Conservation (phyloP, 345 rosid species). For the Syzygium oleosum region DNA sequence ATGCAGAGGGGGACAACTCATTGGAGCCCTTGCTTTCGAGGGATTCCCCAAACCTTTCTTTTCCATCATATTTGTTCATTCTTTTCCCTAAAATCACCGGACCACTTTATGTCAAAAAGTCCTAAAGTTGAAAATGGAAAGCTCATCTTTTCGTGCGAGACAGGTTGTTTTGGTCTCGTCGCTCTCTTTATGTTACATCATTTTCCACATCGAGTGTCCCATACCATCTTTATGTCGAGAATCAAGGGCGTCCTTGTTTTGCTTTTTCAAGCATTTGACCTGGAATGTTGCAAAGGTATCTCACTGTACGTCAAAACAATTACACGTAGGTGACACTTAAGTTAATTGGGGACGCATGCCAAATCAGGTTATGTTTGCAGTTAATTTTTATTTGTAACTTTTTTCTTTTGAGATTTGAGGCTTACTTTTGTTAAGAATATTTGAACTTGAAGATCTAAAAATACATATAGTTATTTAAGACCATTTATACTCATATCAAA, state of each 20-base stretch:
- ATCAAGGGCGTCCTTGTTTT: not conserved
- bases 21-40: not conserved
- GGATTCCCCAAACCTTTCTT: not conserved
- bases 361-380: not conserved
- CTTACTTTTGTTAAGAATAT: not conserved
- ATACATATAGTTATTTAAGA: not conserved
- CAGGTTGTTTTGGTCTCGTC: not conserved
- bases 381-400: not conserved
- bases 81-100: not conserved
- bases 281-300: not conserved
- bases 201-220: not conserved
- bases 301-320: not conserved
- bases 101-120: not conserved
- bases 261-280: not conserved
- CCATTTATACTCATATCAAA: not conserved
- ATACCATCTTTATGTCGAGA: not conserved
- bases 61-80: not conserved
- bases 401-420: not conserved
- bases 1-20: not conserved
- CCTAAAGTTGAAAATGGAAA: not conserved
- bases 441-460: not conserved
- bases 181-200: not conserved
- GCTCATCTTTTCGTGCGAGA: not conserved
- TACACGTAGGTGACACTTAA: not conserved
- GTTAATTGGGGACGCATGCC: not conserved